Percentiles rank a stretch among this genome's conserved stretches.
These are phyloP conservation scores for Groenewaldozyma tartarivorans DNA, from an alignment of 805 yeast species.

Conservation along the genomic window DNA sequence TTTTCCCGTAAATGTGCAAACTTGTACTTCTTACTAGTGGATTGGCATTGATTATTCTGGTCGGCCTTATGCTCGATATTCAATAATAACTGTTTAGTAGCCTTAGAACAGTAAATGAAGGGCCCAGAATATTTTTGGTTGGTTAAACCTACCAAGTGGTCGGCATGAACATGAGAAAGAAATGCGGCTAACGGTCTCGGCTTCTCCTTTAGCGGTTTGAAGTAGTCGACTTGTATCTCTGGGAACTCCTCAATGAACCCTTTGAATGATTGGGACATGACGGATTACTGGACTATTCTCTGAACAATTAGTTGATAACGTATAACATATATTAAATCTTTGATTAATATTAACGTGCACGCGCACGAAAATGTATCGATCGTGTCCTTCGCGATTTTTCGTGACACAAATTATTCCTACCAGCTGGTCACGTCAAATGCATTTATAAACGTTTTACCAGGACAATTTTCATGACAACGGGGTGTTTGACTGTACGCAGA, in stretches of 20 bases:
- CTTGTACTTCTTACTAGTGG: slow-evolving; percentile 3
- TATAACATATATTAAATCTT: too few species aligned
- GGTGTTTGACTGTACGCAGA: slow-evolving; percentile 1
- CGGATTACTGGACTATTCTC: too few species aligned
- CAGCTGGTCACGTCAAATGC: too few species aligned
- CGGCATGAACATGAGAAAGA: slow-evolving; percentile 47
- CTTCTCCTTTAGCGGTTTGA: slow-evolving; percentile 10
- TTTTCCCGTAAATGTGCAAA: slow-evolving; percentile 8
- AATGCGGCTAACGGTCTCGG: slow-evolving; percentile 25
- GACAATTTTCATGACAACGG: too few species aligned
- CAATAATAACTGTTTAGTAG: slow-evolving; percentile 27
- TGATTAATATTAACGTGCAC: too few species aligned
- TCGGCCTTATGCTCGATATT: slow-evolving; percentile 4
- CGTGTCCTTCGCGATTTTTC: slow-evolving; percentile 1
- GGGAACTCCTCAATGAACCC: slow-evolving; percentile 43
- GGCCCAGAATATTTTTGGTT: slow-evolving; percentile 30
- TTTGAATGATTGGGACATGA: slow-evolving; percentile 26
- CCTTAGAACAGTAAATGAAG: slow-evolving; percentile 37
- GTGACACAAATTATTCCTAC: not conserved
- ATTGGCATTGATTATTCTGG: slow-evolving; percentile 1
- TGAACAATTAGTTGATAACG: too few species aligned
- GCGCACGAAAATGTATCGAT: too few species aligned
- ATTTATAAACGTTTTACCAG: not conserved
- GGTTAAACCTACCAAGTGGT: slow-evolving; percentile 42
- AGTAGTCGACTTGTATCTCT: slow-evolving; percentile 32